Evolutionary conservation across 2,329 filamentous ascomycete genomes (phyloP), one percentile per base, ranked within the genome.

Genomic region (Microdochium bolleyi): DNA sequence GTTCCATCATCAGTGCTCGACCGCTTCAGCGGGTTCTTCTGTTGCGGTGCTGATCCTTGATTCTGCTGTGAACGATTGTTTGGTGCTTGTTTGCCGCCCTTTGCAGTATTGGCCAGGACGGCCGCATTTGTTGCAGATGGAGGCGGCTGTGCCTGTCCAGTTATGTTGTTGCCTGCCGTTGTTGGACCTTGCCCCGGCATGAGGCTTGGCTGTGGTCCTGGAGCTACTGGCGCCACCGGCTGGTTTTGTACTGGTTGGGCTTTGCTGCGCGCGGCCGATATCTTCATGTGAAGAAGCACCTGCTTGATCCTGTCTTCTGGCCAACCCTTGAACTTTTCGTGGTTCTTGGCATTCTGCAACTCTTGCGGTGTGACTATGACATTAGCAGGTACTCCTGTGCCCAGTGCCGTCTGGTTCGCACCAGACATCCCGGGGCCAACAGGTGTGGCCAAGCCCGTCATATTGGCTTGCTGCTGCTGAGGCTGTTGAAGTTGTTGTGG

Each of bases 11-110:
- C 78, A 3, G 70, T 65, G 51, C 67, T 77, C 3, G 76, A 67
- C 1, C 79, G 75, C 66, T 82, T 82, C 46, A 79, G 67, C 49
- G 57, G 56, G 32, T 67, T 75, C 62, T 76, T 80, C 24, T 66
- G 62, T 9, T 65, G 64, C 4, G 70, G 56, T 2, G 69, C 69
- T 9, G 72, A 66, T 3, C 73, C 70, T 16, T 67, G 64, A 48
- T 70, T 70, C 3, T 68, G 64, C 30, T 65, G 62, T 27, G 70
- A 63, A 32, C 71, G 72, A 48, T 64, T 71, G 53, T 65, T 70
- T 50, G 58, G 63, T 5, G 60, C 54, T 21, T 61, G 62, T 16
- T 66, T 67, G 19, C 60, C 61, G 49, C 62, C 64, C 51, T 65
- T 66, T 8, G 41, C 41, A n/a, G 58, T 54, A n/a, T 49, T 56